A percentile compares a stretch with the other conserved stretches of the same genome.
phyloP scores from a whole-genome alignment of 768 basidiomycete species.

The Trametes meyenii region DNA sequence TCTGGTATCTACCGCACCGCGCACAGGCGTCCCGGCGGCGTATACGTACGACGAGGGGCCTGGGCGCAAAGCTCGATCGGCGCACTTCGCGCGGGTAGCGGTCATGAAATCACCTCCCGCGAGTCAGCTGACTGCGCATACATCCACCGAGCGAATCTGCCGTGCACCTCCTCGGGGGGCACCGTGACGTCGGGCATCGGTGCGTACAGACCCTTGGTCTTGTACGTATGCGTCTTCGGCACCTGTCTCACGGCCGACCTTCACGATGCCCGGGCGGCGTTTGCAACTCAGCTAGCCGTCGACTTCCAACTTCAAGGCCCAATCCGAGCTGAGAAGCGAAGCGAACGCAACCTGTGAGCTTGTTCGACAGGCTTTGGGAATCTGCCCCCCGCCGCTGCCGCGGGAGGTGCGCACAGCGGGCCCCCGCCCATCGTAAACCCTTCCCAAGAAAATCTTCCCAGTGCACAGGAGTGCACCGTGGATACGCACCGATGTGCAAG shows the following conservation, averaged over 20 bases:
- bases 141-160: background rate
- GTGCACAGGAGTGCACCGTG: background rate
- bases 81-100: background rate
- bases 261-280: too few relatives aligned
- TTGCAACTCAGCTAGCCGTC: too few relatives aligned
- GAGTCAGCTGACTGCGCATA: background rate
- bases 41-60: too few relatives aligned
- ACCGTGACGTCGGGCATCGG: background rate
- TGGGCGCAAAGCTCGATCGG: too few relatives aligned
- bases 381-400: background rate
- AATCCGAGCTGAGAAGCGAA: background rate
- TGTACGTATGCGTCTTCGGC: conserved; percentile 17
- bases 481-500: background rate
- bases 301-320: background rate
- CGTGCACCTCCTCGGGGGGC: background rate
- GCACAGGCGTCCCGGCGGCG: too few relatives aligned
- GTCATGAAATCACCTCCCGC: conserved; percentile 4
- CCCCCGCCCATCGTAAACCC: background rate
- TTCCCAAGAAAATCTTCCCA: background rate
- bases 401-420: background rate
- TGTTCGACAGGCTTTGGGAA: background rate
- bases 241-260: background rate
- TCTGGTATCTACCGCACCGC: too few relatives aligned
- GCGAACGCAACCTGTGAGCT: background rate
- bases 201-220: background rate